Evolutionary conservation across 352 stramenopile species (phyloP), one percentile per base, ranked within the genome.

Genomic region (Phytophthora fragariae): DNA sequence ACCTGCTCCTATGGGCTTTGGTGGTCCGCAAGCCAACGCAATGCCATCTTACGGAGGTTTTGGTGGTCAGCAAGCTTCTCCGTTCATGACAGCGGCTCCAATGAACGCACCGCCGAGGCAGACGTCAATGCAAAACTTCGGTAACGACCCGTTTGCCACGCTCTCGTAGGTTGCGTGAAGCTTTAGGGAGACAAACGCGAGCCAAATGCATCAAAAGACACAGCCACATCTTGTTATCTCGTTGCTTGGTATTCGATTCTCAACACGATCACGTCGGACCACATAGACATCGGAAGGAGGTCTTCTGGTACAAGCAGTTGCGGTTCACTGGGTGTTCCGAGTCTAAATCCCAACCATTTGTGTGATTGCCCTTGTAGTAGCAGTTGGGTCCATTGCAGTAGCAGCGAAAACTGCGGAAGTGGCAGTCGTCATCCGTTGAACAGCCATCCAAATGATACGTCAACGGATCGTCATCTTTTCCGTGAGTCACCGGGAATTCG

Each of bases 231-330:
- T 12, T 55, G 17, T 55, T 31, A 53, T 19, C 11, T 21, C 21
- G 3, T 62, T 55, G 44, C 5, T 66, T 54, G 56, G 24, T 44
- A 52, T 19, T 52, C 15, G 46, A 52, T 52, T 24, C 46, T 27
- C 33, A 14, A n/a, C 6, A 41, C 4, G 17, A 27, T 89, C 66
- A 95, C 24, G 78, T 93, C 14, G 88, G 86, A 17, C 88, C 88
- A 37, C 88, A 95, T 12, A 91, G 49, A 46, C 88, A 95, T 11
- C 54, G 69, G 56, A 92, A 79, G 4, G 80, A 83, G 2, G 84
- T 88, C 61, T 91, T 92, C 60, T 93, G 82, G 49, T 87, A 85
- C 60, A 94, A 58, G 50, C 88, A 95, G 62, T 94, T 91, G 49
- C 77, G 82, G 61, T 95, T 95, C 24, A 94, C 82, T 4, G 85